phyloP scores from a whole-genome alignment of 768 basidiomycete species.

The Podaxis rugospora region DNA sequence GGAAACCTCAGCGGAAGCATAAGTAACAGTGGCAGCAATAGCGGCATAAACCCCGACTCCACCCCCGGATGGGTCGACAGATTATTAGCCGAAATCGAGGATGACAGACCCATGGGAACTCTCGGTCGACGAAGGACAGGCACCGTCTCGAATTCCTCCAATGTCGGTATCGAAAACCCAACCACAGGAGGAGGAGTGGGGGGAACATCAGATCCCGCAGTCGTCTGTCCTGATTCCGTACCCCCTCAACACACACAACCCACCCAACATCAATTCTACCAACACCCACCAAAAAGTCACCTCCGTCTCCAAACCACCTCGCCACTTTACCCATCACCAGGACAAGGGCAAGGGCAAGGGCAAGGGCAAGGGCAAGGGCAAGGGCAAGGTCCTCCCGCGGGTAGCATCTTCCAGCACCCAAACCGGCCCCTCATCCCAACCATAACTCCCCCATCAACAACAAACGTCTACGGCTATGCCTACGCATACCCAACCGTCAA shows the following conservation, averaged over 20 bases:
- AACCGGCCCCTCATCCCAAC: background rate
- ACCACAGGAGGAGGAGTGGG: background rate
- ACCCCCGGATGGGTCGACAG: background rate
- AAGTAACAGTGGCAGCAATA: background rate
- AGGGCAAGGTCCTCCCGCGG: no score
- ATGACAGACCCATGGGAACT: conserved; percentile 6
- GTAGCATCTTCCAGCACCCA: background rate
- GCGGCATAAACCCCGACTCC: background rate
- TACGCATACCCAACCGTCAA: conserved; percentile 31
- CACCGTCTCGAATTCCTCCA: background rate
- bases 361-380: no score
- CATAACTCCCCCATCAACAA: conserved; percentile 14
- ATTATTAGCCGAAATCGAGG: conserved; percentile 11
- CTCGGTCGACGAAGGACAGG: background rate
- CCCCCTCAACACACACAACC: background rate
- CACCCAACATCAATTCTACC: background rate
- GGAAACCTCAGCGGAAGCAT: background rate
- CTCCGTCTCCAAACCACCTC: background rate
- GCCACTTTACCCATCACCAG: background rate
- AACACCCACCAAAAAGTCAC: background rate
- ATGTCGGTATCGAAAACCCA: background rate
- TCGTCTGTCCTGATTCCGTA: background rate
- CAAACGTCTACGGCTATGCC: conserved; percentile 31
- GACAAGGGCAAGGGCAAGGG: no score
- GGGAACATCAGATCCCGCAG: background rate